Evolutionary conservation across 2,329 filamentous ascomycete genomes (phyloP).

Genomic region (Alternaria consortialis): DNA sequence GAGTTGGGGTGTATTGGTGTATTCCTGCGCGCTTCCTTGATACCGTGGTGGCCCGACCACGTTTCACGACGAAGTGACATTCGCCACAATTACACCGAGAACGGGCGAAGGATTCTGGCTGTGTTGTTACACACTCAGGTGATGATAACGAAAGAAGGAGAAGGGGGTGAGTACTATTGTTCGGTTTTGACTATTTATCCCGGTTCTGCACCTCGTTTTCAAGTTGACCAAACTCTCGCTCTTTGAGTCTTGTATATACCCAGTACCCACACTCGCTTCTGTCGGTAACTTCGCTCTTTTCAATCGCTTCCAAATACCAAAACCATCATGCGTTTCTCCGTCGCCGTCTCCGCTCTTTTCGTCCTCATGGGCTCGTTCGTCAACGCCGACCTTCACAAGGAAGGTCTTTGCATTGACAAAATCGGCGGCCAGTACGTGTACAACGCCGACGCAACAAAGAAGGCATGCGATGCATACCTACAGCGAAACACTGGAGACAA

Average conservation of each 20-base stretch:
- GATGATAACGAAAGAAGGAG: background rate
- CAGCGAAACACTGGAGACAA: conserved; percentile 38
- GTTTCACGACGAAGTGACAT: background rate
- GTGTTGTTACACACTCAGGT: background rate
- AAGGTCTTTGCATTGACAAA: conserved; percentile 31
- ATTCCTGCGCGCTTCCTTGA: background rate
- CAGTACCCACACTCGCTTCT: conserved; percentile 1
- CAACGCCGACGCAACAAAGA: conserved; percentile 33
- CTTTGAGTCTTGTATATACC: conserved; percentile 11
- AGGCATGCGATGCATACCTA: conserved; percentile 32
- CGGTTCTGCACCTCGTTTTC: background rate
- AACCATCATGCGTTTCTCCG: conserved; percentile 31
- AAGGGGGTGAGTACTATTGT: background rate
- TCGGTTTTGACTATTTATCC: background rate
- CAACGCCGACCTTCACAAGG: conserved; percentile 31
- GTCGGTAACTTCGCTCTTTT: background rate
- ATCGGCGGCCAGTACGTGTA: conserved; percentile 30
- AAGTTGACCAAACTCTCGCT: background rate
- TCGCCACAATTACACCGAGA: conserved; percentile 4
- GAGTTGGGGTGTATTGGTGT: background rate
- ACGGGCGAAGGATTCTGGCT: background rate
- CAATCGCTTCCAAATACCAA: conserved; percentile 1
- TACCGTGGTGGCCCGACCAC: background rate
- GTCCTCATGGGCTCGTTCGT: conserved; percentile 26
- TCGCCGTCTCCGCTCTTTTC: conserved; percentile 18